Percentiles rank a stretch among this genome's conserved stretches.
phyloP scores from a whole-genome alignment of 495 filamentous ascomycete species.

The Neurospora sp. region DNA sequence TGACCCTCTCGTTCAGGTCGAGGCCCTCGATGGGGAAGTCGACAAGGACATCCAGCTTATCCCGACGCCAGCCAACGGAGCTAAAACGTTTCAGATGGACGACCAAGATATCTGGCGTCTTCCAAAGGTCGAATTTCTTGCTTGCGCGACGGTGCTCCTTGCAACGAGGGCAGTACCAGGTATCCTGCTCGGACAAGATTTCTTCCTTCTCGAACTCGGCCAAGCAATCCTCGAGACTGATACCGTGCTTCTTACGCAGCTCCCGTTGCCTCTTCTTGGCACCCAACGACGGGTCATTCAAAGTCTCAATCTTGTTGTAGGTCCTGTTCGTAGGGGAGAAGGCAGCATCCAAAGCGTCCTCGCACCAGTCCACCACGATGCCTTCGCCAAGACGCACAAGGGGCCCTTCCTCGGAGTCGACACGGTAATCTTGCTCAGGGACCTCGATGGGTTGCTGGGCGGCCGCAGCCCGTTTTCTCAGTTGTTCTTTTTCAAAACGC shows the following conservation, averaged over 20 bases:
- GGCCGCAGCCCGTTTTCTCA: constrained; percentile 8
- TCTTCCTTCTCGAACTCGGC: constrained; percentile 90
- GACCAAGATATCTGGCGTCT: constrained; percentile 84
- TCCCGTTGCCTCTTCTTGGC: constrained; percentile 47
- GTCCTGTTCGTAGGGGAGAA: constrained; percentile 46
- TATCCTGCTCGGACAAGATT: constrained; percentile 84
- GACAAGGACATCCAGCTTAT: constrained; percentile 86
- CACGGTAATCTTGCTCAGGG: constrained; percentile 4
- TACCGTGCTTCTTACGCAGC: constrained; percentile 57
- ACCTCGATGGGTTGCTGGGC: constrained; percentile 20
- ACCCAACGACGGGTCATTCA: constrained; percentile 59
- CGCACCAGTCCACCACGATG: constrained; percentile 75
- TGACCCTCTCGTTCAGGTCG: constrained; percentile 70
- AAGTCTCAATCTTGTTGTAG: constrained; percentile 36
- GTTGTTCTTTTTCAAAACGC: constrained; percentile 22
- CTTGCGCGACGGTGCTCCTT: constrained; percentile 84
- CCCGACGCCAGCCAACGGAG: constrained; percentile 58
- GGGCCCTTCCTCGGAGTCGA: constrained; percentile 40
- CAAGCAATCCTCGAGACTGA: constrained; percentile 82
- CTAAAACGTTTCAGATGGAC: constrained; percentile 91
- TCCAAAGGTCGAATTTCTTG: constrained; percentile 97
- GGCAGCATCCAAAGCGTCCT: constrained; percentile 53
- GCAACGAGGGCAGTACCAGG: constrained; percentile 93
- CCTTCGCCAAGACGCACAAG: constrained; percentile 69
- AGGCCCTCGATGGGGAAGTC: constrained; percentile 85